These are phyloP conservation scores for Alnus glutinosa DNA, from an alignment of 306 rosid genomes.

Conservation along the genomic window DNA sequence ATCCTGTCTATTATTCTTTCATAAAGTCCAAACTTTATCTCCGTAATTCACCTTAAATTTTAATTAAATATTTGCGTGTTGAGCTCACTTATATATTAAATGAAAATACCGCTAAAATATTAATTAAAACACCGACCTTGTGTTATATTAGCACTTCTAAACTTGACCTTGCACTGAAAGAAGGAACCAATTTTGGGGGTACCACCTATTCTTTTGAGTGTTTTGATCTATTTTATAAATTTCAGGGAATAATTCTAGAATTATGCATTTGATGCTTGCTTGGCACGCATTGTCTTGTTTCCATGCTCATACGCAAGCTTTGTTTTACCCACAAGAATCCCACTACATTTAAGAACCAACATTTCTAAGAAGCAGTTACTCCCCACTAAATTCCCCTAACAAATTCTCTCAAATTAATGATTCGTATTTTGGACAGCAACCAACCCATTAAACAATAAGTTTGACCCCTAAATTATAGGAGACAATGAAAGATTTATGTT, in stretches of 20 bases:
- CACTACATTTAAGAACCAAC: conserved; percentile 21
- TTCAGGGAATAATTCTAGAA: conserved; percentile 8
- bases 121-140: too few species aligned
- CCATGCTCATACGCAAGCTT: conserved; percentile 35
- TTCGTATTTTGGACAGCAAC: conserved; percentile 40
- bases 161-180: conserved; percentile 37
- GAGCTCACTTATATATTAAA: too few species aligned
- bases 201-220: too few species aligned
- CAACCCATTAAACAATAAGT: too few species aligned
- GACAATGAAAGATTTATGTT: conserved; percentile 36
- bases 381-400: background rate
- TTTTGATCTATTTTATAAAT: too few species aligned
- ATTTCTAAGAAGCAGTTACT: conserved; percentile 27
- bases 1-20: too few species aligned
- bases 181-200: conserved; percentile 27
- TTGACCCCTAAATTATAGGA: too few species aligned
- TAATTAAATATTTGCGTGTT: too few species aligned
- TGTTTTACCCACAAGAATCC: conserved; percentile 39
- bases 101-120: too few species aligned
- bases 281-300: conserved; percentile 27
- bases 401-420: conserved; percentile 24
- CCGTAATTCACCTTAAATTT: too few species aligned
- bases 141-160: conserved; percentile 12
- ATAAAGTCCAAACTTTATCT: too few species aligned
- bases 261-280: conserved; percentile 22